Conservation (phyloP, 2,329 filamentous ascomycete genomes). For the Arthrobotrys entomopaga region DNA sequence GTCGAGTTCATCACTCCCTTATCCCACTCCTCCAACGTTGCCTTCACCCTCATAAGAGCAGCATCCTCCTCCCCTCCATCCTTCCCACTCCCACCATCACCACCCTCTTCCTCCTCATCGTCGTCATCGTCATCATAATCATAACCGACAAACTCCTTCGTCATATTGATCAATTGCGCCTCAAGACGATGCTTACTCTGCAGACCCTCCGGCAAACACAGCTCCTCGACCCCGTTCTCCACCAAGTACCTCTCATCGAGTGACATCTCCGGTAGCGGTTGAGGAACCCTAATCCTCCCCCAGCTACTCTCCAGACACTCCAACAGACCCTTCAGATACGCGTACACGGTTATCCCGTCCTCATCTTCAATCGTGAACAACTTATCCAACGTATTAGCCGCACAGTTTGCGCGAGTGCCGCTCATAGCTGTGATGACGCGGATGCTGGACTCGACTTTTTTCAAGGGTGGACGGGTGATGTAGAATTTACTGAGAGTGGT, state of each 20-base stretch:
- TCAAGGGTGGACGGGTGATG: slow-evolving; percentile 45
- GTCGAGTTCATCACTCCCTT: slow-evolving; percentile 45
- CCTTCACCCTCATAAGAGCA: background rate
- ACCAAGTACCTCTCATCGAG: slow-evolving; percentile 12
- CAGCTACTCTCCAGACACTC: slow-evolving; percentile 44
- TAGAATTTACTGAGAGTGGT: slow-evolving; percentile 31
- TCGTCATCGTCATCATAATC: slow-evolving; percentile 22
- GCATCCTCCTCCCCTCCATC: background rate
- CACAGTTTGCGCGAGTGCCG: slow-evolving; percentile 27
- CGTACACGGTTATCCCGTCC: slow-evolving; percentile 36
- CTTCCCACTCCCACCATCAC: background rate
- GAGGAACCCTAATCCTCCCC: slow-evolving; percentile 37
- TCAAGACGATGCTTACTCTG: slow-evolving; percentile 46
- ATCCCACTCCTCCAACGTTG: slow-evolving; percentile 45
- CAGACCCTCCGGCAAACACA: slow-evolving; percentile 14
- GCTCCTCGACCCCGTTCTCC: background rate
- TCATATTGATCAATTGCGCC: slow-evolving; percentile 51
- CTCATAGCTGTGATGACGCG: slow-evolving; percentile 40
- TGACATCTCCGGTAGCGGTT: background rate
- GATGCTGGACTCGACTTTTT: slow-evolving; percentile 49
- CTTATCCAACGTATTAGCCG: slow-evolving; percentile 33
- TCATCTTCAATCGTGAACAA: slow-evolving; percentile 37
- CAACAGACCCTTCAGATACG: slow-evolving; percentile 33
- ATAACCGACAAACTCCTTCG: slow-evolving; percentile 43
- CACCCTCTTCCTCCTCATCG: background rate